These are phyloP conservation scores for Aspergillus sp. DNA, from an alignment of 2,329 filamentous ascomycete species.

Conservation along the genomic window DNA sequence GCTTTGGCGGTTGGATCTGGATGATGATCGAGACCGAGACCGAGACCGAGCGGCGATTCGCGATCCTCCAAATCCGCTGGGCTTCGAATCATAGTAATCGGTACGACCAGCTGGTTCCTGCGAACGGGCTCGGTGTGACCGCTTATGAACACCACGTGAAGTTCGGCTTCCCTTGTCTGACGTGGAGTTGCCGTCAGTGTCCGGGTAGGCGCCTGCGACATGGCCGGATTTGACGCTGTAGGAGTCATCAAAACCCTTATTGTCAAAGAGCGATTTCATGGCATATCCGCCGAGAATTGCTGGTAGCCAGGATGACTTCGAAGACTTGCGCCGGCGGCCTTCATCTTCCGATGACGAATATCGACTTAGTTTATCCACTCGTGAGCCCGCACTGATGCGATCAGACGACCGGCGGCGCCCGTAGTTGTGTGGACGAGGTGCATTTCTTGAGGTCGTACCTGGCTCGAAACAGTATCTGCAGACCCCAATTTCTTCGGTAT, in stretches of 20 bases:
- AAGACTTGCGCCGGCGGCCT: conserved; percentile 45
- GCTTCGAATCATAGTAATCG: conserved; percentile 29
- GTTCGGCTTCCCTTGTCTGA: conserved; percentile 42
- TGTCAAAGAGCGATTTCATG: conserved; percentile 54
- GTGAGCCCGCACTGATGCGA: conserved; percentile 40
- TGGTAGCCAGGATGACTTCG: conserved; percentile 54
- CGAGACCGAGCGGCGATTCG: conserved; percentile 34
- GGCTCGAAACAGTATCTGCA: conserved; percentile 67
- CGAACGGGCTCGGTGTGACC: conserved; percentile 30
- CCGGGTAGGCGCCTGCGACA: conserved; percentile 29
- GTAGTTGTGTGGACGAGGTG: conserved; percentile 62
- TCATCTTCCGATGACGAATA: conserved; percentile 57
- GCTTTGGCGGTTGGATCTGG: conserved; percentile 26
- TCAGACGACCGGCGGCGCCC: conserved; percentile 49
- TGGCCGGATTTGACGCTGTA: conserved; percentile 59
- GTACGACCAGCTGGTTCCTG: conserved; percentile 35
- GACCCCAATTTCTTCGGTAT: conserved; percentile 65
- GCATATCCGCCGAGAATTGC: conserved; percentile 57
- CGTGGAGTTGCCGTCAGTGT: conserved; percentile 28
- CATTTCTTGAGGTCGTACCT: conserved; percentile 54
- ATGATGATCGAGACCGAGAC: conserved; percentile 40
- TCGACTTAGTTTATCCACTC: conserved; percentile 61
- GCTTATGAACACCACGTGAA: conserved; percentile 42
- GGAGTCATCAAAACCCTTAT: conserved; percentile 59
- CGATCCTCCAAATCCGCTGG: conserved; percentile 21